Evolutionary conservation across 345 rosid species (phyloP), one percentile per base, ranked within the genome.

Genomic region (Odontarrhena argentea): DNA sequence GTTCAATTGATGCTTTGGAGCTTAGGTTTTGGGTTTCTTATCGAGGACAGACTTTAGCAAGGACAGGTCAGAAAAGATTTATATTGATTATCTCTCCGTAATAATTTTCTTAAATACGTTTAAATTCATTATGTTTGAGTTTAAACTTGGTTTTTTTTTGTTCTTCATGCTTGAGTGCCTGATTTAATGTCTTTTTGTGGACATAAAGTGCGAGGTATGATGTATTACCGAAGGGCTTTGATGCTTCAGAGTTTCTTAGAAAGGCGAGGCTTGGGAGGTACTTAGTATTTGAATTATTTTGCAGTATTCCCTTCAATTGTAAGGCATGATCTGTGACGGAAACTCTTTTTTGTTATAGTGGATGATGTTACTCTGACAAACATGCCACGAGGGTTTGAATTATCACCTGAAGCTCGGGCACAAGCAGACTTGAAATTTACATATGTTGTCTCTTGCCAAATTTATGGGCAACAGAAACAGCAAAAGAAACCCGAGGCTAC

Each of bases 11-110:
- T 78, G 78, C 88, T 32, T 76, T 94, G 85, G 99, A 94, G 78
- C 97, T 88, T 75, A 96, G 99, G 25, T 91, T 94, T 76, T 94
- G 99, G 99, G 97, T 62, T 66, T 94, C 99, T 55, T 94, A 88
- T 76, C 87, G 99, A 25, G 99, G 97, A 40, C 99, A 94, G 69
- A 94, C 99, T 69, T 82, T 91, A 65, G 96, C 99, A 13, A 85
- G 99, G 70, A 94, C 99, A 55, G 97, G 97, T 88, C 50, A 79
- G 92, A 41, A 55, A 51, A 28, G 11, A 50, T 67, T 65, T 47
- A 22, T 48, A 30, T 70, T 50, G 28, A n/a, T 60, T 53, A 52
- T 54, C 24, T 38, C 63, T 30, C 56, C 37, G 30, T 30, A 49
- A 41, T 18, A 37, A 12, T 9, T 25, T 58, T 60, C n/a, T 58